Evolutionary conservation across 2,329 filamentous ascomycete genomes (phyloP), one percentile per base, ranked within the genome.

Genomic region (Dactylella cylindrospora): DNA sequence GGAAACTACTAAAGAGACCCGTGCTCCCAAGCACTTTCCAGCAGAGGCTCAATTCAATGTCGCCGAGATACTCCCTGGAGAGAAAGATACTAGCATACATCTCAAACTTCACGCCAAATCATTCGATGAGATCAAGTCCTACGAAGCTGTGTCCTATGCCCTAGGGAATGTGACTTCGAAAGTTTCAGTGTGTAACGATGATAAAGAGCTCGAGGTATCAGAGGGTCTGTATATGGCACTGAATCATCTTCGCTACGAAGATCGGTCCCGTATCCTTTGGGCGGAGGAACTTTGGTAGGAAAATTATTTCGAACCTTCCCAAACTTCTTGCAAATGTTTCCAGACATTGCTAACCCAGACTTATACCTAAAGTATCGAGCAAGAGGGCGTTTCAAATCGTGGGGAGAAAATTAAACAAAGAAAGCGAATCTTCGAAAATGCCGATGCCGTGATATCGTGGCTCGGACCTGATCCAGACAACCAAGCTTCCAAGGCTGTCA

Each of bases 61-160:
- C 15, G 32, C 60, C n/a, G 66, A 67, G 39, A 36, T 68, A 43
- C 44, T 64, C 13, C 64, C 55, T 7, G 64, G 64, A 5, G 44
- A 62, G 39, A 46, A 52, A n/a, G 57, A 41, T 13, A 62, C 57
- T 31, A 47, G 47, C 12, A 65, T 67, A 23, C 51, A 60, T 33
- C 59, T 50, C 39, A 46, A 51, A 25, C 46, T 68, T 26, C 57
- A 59, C 47, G 38, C 26, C 35, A 62, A 46, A 32, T 31, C 64
- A 13, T 67, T 60, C 61, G 41, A 43, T 8, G 36, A 67, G 28
- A 26, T 41, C 3, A 46, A 50, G 10, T 23, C 41, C 20, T 70
- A 70, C 39, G 68, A 70, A 51, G 68, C 68, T 3, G 60, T 70
- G 13, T 70, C 68, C 19, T 70, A 69, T 41, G 65, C 62, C 10